Conservation (phyloP, 2,329 filamentous ascomycete species). For the Fusarium sp. region DNA sequence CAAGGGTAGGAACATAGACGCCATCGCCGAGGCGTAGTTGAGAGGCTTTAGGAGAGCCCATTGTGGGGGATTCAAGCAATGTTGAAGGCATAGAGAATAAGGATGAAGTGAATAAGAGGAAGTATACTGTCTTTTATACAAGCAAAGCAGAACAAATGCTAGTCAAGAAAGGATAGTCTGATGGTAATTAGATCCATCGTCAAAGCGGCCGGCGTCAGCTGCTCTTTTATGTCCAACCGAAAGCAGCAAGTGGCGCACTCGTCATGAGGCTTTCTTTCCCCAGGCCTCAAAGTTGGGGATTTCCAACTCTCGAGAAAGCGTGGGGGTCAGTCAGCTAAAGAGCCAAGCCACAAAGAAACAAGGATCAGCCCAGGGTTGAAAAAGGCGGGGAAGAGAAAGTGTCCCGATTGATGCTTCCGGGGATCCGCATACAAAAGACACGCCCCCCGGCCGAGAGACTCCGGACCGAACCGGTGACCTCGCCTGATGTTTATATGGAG, state of each 20-base stretch:
- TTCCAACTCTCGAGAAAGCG: slow-evolving; percentile 9
- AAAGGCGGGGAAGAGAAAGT: slow-evolving; percentile 10
- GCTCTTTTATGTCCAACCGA: slow-evolving; percentile 43
- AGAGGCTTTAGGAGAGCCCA: slow-evolving; percentile 45
- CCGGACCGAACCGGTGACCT: slow-evolving; percentile 40
- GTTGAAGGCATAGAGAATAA: slow-evolving; percentile 42
- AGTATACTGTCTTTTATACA: slow-evolving; percentile 25
- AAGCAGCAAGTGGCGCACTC: slow-evolving; percentile 28
- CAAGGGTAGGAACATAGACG: slow-evolving; percentile 54
- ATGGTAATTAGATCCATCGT: slow-evolving; percentile 4
- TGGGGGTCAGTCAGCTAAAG: slow-evolving; percentile 38
- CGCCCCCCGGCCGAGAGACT: slow-evolving; percentile 43
- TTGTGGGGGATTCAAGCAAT: slow-evolving; percentile 38
- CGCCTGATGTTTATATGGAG: background rate
- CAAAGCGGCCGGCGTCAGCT: slow-evolving; percentile 37
- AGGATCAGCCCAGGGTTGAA: slow-evolving; percentile 17
- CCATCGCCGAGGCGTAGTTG: slow-evolving; percentile 46
- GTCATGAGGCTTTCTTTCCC: slow-evolving; percentile 43
- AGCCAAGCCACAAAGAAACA: background rate
- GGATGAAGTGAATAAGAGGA: slow-evolving; percentile 1
- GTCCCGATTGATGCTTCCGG: background rate
- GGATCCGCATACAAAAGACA: slow-evolving; percentile 13
- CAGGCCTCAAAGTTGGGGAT: slow-evolving; percentile 22
- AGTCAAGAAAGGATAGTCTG: slow-evolving; percentile 13
- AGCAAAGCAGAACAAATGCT: slow-evolving; percentile 13